Conservation (phyloP, 768 basidiomycete genomes). For the Boletus barrowsii region DNA sequence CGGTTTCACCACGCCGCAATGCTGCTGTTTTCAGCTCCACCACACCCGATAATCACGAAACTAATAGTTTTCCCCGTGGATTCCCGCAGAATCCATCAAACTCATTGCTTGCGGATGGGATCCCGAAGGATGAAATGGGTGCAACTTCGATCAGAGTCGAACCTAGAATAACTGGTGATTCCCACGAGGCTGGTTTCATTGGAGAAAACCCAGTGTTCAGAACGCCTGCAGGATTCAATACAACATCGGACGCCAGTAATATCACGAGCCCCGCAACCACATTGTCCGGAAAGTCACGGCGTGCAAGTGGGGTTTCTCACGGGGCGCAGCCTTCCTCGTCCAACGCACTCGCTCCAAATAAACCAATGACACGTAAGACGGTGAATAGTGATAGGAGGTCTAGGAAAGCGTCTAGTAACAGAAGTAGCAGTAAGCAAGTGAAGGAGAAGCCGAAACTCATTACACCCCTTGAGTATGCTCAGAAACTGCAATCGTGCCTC, state of each 20-base stretch:
- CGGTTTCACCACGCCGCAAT: not conserved
- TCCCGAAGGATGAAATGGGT: not conserved
- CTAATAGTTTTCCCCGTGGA: not conserved
- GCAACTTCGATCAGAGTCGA: not conserved
- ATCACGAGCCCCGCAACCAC: slow-evolving; percentile 21
- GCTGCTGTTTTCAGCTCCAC: slow-evolving; percentile 5
- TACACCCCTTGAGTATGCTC: slow-evolving; percentile 54
- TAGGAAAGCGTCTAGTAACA: not conserved
- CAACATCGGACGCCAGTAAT: slow-evolving; percentile 7
- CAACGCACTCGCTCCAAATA: not conserved
- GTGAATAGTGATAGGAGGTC: slow-evolving; percentile 19
- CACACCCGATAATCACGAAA: slow-evolving; percentile 8
- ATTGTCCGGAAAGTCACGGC: not conserved
- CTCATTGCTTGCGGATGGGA: not conserved
- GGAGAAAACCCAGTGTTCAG: not conserved
- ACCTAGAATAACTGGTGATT: not conserved
- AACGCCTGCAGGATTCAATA: slow-evolving; percentile 9
- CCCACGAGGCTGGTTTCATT: not conserved
- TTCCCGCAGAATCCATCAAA: not conserved
- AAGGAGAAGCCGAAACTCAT: slow-evolving; percentile 42
- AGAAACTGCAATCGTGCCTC: slow-evolving; percentile 39
- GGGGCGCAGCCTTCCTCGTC: not conserved
- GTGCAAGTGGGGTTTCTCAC: not conserved
- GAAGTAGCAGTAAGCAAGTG: slow-evolving; percentile 26
- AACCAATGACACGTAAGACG: slow-evolving; percentile 16